These are phyloP conservation scores for Yarrowia keelungensis DNA, from an alignment of 805 yeast species.

Conservation along the genomic window DNA sequence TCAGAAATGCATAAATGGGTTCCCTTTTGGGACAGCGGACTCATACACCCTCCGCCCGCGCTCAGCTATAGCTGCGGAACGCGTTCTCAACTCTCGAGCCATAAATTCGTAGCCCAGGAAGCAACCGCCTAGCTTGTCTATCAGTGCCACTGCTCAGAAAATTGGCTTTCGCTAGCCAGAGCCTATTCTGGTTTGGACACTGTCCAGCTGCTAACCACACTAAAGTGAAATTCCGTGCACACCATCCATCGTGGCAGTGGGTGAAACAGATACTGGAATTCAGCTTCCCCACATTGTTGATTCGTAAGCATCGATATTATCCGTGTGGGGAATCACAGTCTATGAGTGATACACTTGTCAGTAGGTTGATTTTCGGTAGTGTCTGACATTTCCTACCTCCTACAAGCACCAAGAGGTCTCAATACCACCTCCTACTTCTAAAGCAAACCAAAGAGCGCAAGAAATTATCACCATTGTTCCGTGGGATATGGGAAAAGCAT, in stretches of 20 bases:
- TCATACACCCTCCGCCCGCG: background rate
- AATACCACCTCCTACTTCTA: background rate
- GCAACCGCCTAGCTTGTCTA: background rate
- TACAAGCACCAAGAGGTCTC: too few relatives aligned
- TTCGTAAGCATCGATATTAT: background rate
- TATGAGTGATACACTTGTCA: too few relatives aligned
- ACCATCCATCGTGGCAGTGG: constrained; percentile 1
- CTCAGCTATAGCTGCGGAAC: background rate
- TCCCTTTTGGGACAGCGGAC: background rate
- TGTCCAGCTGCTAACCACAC: background rate
- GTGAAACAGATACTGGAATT: constrained; percentile 6
- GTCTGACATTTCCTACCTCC: too few relatives aligned
- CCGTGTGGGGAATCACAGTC: background rate
- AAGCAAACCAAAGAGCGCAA: constrained; percentile 3
- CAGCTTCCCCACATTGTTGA: constrained; percentile 4
- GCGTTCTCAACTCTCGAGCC: background rate
- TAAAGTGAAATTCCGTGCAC: constrained; percentile 7
- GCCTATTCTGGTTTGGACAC: constrained; percentile 3
- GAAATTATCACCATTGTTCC: background rate
- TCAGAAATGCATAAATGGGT: background rate
- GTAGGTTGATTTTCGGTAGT: too few relatives aligned
- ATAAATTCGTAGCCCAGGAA: background rate
- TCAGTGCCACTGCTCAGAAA: background rate
- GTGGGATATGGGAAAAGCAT: background rate
- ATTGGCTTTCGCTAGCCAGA: background rate